These are phyloP conservation scores for Macadamia integrifolia DNA, from an alignment of 164 flowering plant species.

Conservation along the genomic window DNA sequence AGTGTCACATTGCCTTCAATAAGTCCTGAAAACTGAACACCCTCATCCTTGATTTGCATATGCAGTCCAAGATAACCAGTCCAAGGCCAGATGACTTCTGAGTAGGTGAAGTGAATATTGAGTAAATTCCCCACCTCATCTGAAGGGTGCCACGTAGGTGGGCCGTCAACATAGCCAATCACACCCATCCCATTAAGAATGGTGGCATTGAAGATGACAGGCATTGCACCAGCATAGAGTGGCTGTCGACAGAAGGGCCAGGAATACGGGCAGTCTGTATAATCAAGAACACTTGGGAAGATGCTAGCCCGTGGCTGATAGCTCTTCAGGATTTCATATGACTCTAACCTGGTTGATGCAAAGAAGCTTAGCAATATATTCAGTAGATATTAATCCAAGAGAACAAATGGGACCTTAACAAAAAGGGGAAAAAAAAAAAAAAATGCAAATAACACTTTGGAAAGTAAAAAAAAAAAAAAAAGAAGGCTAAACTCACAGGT, in stretches of 20 bases:
- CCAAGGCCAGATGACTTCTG: conserved; percentile 98
- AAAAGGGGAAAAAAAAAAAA: neutral
- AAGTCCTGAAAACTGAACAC: conserved; percentile 70
- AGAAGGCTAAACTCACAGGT: conserved; percentile 62
- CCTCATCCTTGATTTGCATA: conserved; percentile 98
- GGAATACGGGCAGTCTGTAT: conserved; percentile 86
- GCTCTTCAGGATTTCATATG: conserved; percentile 79
- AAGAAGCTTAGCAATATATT: conserved; percentile 17
- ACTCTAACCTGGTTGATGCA: conserved; percentile 67
- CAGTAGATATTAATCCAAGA: neutral
- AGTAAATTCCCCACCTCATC: conserved; percentile 86
- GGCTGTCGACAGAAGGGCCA: conserved; percentile 99
- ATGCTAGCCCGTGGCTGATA: conserved; percentile 92
- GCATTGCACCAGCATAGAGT: conserved; percentile 99
- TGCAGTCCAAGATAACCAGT: conserved; percentile 92
- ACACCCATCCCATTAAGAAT: conserved; percentile 98
- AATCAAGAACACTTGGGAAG: conserved; percentile 84
- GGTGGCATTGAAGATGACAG: conserved; percentile 88
- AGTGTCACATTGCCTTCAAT: conserved; percentile 92
- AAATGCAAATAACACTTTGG: neutral
- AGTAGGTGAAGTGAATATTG: conserved; percentile 77
- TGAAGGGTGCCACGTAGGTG: conserved; percentile 84
- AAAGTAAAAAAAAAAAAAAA: neutral
- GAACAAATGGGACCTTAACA: too few species aligned
- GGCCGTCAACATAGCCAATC: conserved; percentile 71